Conservation (phyloP, 2,329 filamentous ascomycete species). For the Ophiobolus disseminans region DNA sequence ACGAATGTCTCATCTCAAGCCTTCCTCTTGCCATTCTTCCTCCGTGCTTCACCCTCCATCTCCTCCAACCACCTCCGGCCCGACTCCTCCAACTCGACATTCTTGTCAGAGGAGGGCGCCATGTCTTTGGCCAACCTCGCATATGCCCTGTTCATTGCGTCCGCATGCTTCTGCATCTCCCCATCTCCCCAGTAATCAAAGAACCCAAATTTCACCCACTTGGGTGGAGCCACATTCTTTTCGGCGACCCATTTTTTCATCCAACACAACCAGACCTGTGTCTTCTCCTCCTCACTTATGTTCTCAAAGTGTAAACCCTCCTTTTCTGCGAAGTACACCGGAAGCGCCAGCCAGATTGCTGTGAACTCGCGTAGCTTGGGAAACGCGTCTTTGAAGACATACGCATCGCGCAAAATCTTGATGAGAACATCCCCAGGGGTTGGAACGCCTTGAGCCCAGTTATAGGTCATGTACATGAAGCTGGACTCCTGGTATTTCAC, state of each 20-base stretch:
- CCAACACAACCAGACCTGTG: conserved; percentile 13
- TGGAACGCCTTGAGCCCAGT: background rate
- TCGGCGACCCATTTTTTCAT: conserved; percentile 11
- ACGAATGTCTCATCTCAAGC: too few species aligned
- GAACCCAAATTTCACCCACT: conserved; percentile 15
- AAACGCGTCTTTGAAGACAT: conserved; percentile 15
- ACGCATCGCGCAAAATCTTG: conserved; percentile 19
- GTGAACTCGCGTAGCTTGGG: conserved; percentile 18
- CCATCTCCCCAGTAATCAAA: background rate
- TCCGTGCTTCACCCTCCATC: background rate
- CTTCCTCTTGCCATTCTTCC: conserved; percentile 5
- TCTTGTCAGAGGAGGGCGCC: background rate
- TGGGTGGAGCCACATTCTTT: conserved; percentile 11
- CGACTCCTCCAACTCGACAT: conserved; percentile 18
- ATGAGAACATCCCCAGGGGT: background rate
- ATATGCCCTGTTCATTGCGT: conserved; percentile 12
- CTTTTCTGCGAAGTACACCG: background rate
- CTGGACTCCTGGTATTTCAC: background rate
- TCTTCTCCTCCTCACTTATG: background rate
- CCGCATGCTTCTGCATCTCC: conserved; percentile 6
- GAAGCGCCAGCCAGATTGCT: conserved; percentile 10
- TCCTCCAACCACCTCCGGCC: conserved; percentile 20
- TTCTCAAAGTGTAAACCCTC: background rate
- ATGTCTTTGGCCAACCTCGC: conserved; percentile 7
- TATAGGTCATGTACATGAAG: conserved; percentile 1